Percentiles rank a stretch among this genome's conserved stretches.
These are phyloP conservation scores for Amoebophrya sp. DNA, from an alignment of 169 alveolate genomes.

Conservation along the genomic window DNA sequence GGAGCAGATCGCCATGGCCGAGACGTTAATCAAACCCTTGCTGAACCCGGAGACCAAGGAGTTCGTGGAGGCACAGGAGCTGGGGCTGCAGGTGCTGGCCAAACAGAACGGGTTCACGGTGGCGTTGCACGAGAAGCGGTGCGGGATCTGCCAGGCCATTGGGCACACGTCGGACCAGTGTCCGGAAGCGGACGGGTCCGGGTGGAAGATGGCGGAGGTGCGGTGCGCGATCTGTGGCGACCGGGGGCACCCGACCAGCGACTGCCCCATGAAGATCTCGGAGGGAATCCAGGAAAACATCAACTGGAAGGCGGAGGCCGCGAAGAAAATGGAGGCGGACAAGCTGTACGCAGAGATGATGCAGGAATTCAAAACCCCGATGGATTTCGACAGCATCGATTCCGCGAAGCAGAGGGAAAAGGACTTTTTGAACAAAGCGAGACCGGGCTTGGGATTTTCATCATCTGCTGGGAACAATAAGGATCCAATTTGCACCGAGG, in stretches of 20 bases:
- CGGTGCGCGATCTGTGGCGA: slow-evolving; percentile 79
- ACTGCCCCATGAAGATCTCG: slow-evolving; percentile 65
- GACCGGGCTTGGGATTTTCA: too few relatives aligned
- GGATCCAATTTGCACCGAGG: too few relatives aligned
- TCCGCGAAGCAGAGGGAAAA: too few relatives aligned
- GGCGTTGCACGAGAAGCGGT: slow-evolving; percentile 36
- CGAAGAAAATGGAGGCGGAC: slow-evolving; percentile 4
- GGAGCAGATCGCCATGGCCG: slow-evolving; percentile 50
- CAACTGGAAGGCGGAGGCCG: neutral
- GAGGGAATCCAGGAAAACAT: neutral
- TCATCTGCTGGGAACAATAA: too few relatives aligned
- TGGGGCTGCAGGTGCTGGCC: slow-evolving; percentile 48
- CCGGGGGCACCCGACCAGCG: slow-evolving; percentile 79
- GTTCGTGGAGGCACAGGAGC: slow-evolving; percentile 42
- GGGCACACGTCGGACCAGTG: slow-evolving; percentile 48
- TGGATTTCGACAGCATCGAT: too few relatives aligned
- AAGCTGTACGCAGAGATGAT: neutral
- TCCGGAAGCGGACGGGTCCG: slow-evolving; percentile 42
- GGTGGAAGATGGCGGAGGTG: slow-evolving; percentile 45
- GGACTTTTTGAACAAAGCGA: too few relatives aligned
- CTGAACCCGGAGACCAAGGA: slow-evolving; percentile 43
- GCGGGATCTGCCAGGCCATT: slow-evolving; percentile 44
- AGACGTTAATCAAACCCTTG: slow-evolving; percentile 40
- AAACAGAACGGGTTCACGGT: slow-evolving; percentile 42
- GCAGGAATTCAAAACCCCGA: neutral